phyloP scores from a whole-genome alignment of 2,329 filamentous ascomycete genomes.

The Neofusicoccum sp. region DNA sequence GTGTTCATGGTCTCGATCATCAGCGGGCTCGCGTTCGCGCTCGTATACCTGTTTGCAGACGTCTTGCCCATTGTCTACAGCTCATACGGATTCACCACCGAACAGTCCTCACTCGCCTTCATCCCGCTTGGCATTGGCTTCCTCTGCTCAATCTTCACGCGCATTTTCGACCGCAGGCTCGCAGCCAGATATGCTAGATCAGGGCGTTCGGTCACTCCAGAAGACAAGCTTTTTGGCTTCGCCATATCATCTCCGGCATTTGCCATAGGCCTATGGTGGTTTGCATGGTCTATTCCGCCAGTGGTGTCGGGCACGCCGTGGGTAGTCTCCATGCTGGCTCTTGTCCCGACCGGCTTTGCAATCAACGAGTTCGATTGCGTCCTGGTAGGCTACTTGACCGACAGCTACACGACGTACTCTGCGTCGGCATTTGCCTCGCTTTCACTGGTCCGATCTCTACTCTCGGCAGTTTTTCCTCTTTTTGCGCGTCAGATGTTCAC shows the following conservation, averaged over 20 bases:
- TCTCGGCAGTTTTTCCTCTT: neutral
- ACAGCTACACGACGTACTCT: neutral
- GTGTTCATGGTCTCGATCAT: neutral
- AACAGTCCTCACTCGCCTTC: neutral
- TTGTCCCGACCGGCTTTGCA: constrained; percentile 1
- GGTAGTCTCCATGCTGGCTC: constrained; percentile 3
- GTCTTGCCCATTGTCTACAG: constrained; percentile 8
- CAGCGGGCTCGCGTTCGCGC: neutral
- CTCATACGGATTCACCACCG: neutral
- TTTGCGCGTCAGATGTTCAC: constrained; percentile 9
- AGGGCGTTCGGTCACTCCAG: neutral
- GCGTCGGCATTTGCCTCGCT: constrained; percentile 3
- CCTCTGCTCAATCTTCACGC: neutral
- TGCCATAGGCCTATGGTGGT: neutral
- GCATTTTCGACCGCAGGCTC: neutral
- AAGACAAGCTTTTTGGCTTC: constrained; percentile 1
- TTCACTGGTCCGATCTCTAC: neutral
- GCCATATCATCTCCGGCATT: neutral
- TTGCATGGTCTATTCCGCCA: constrained; percentile 10
- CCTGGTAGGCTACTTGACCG: neutral
- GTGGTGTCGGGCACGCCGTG: neutral
- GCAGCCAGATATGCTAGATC: neutral
- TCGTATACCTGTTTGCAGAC: constrained; percentile 17
- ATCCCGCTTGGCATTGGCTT: constrained; percentile 1
- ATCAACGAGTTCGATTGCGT: constrained; percentile 3